A percentile compares a stretch with the other conserved stretches of the same genome.
Conservation (phyloP, 148 eudicot species). For the Chenopodium album region DNA sequence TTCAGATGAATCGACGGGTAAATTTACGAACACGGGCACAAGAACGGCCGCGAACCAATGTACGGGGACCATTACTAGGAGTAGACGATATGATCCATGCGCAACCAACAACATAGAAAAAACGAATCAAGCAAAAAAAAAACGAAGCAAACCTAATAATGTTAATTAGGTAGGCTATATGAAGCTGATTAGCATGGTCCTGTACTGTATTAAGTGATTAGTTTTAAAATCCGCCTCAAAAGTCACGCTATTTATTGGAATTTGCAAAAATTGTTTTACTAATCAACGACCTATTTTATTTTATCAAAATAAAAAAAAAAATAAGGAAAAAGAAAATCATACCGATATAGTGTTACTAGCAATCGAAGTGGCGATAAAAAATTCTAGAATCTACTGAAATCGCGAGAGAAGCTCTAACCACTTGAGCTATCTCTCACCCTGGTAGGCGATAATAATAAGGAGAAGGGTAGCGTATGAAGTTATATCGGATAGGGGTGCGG, state of each 20-base stretch:
- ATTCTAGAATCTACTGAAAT: too few relatives aligned
- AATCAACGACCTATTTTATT: background rate
- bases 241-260: slow-evolving; percentile 30
- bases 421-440: too few relatives aligned
- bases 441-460: background rate
- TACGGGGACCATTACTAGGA: slow-evolving; percentile 2
- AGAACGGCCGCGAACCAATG: background rate
- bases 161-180: slow-evolving; percentile 8
- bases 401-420: too few relatives aligned
- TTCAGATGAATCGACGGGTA: too few relatives aligned
- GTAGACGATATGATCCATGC: slow-evolving; percentile 27
- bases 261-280: too few relatives aligned
- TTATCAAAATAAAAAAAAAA: slow-evolving; percentile 3
- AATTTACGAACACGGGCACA: background rate
- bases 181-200: slow-evolving; percentile 40
- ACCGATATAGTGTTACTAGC: too few relatives aligned
- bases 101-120: slow-evolving; percentile 8
- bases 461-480: background rate
- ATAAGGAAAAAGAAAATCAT: background rate
- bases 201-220: slow-evolving; percentile 32
- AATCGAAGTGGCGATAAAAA: too few relatives aligned
- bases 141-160: background rate
- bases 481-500: background rate
- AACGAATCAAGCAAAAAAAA: slow-evolving; percentile 11
- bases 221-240: slow-evolving; percentile 31